Base-by-base conservation (phyloP, 805 yeast species). In the Dipodascus geniculatus region DNA sequence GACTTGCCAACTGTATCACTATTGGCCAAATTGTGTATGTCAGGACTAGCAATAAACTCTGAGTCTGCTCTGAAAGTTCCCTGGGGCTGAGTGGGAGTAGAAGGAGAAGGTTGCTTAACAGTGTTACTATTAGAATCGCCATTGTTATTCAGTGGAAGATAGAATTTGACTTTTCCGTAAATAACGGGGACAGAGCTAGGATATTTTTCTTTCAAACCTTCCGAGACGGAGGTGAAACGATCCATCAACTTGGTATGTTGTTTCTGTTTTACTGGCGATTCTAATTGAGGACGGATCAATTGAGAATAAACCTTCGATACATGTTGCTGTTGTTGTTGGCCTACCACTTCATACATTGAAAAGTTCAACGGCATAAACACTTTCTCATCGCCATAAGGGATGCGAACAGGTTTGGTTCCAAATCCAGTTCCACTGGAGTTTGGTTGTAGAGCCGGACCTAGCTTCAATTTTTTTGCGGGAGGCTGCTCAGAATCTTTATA, bases 231-330 rank as follows among this genome's bases (percentile, higher is more conserved):
- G 24, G 65, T 58, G 60, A 65, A 67, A 22, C 65, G 59, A 23
- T 57, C 58, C 4, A 62, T 54, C 44, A 67, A 51, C 48, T 54
- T 54, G 24, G 58, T 59, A 49, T 62, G 52, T n/a, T 58, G 57
- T 50, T 64, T 57, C 22, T 64, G 61, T 42, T 58, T 57, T 42
- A 61, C 49, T 4, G 71, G 71, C 9, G 70, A 62, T 52, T 67
- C 69, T 51, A 65, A 63, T 54, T 65, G 64, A 9, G 70, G 66
- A 2, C 71, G 62, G 50, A 67, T 60, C 42, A 68, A 58, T 24
- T 66, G 64, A 11, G 69, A 61, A 60, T 61, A 64, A 31, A 63
- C 57, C 52, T 61, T 53, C 24, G n/a, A 51, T 35, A 19, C 63
- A 56, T 8, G 52, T 28, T 51, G 60, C 48, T 42, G 58, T 24